A percentile compares a stretch with the other conserved stretches of the same genome.
phyloP scores from a whole-genome alignment of 1,284 basidiomycete species.

The Inonotus hispidus region DNA sequence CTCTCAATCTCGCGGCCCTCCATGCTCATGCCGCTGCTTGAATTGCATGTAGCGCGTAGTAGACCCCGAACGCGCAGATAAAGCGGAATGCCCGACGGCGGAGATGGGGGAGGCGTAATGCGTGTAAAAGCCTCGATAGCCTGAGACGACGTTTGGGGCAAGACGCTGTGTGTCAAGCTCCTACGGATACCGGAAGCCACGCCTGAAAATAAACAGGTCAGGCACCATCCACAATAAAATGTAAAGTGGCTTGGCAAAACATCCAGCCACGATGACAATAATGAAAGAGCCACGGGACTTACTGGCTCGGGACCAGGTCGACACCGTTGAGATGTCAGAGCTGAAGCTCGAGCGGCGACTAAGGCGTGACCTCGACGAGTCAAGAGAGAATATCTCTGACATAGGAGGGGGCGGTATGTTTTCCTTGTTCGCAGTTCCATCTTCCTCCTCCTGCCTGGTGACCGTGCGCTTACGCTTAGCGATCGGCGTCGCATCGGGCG shows the following conservation, averaged over 20 bases:
- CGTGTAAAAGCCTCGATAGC: constrained; percentile 37
- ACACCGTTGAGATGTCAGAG: constrained; percentile 9
- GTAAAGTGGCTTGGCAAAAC: neutral
- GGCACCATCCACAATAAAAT: neutral
- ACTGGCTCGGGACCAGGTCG: constrained; percentile 10
- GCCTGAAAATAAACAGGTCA: neutral
- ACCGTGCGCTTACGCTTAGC: constrained; percentile 53
- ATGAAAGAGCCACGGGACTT: constrained; percentile 6
- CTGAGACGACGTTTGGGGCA: constrained; percentile 33
- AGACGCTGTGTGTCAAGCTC: constrained; percentile 39
- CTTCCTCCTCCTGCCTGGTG: constrained; percentile 32
- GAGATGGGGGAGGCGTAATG: constrained; percentile 58
- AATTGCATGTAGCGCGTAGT: constrained; percentile 63
- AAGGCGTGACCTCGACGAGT: constrained; percentile 29
- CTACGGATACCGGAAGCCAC: constrained; percentile 30
- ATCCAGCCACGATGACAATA: neutral
- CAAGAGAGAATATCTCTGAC: constrained; percentile 26
- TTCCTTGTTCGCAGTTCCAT: constrained; percentile 65
- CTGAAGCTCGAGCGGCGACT: constrained; percentile 15
- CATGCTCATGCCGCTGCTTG: constrained; percentile 36
- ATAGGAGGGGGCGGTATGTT: constrained; percentile 58
- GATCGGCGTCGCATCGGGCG: constrained; percentile 59
- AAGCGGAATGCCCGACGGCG: constrained; percentile 49
- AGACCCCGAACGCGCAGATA: constrained; percentile 61
- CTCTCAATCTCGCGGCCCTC: constrained; percentile 64